Evolutionary conservation across 257 asterid genomes (phyloP).

Genomic region (Rubia yunnanensis): DNA sequence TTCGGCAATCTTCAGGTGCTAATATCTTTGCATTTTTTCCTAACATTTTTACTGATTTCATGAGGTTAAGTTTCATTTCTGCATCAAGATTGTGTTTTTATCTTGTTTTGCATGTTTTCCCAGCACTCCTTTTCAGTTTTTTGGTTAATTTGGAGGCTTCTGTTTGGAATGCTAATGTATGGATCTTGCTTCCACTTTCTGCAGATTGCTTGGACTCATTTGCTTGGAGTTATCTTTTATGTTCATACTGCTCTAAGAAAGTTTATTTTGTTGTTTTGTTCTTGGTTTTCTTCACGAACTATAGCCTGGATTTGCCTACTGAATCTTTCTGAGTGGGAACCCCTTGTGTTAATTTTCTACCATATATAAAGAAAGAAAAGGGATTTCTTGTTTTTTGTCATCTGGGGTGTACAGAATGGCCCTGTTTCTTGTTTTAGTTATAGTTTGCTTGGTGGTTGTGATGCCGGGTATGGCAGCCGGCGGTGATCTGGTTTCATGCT

Average conservation of each 20-base stretch:
- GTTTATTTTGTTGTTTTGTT: conserved; percentile 1
- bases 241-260: neutral
- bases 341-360: neutral
- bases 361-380: neutral
- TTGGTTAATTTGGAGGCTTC: conserved; percentile 31
- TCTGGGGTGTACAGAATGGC: conserved; percentile 21
- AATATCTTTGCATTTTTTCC: neutral
- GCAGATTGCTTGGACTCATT: conserved; percentile 16
- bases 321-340: neutral
- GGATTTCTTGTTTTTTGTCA: neutral
- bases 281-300: neutral
- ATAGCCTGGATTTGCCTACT: neutral
- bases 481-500: conserved; percentile 50
- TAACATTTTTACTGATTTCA: conserved; percentile 9
- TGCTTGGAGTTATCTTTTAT: conserved; percentile 13
- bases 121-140: conserved; percentile 1
- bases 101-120: neutral
- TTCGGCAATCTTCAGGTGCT: neutral
- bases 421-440: conserved; percentile 2
- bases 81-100: conserved; percentile 8
- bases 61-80: conserved; percentile 8
- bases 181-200: conserved; percentile 1
- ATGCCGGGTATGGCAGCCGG: conserved; percentile 15
- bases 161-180: conserved; percentile 18
- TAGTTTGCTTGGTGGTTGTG: conserved; percentile 17